Evolutionary conservation across 1,284 basidiomycete genomes (phyloP).

Genomic region (Porodaedalea pini): DNA sequence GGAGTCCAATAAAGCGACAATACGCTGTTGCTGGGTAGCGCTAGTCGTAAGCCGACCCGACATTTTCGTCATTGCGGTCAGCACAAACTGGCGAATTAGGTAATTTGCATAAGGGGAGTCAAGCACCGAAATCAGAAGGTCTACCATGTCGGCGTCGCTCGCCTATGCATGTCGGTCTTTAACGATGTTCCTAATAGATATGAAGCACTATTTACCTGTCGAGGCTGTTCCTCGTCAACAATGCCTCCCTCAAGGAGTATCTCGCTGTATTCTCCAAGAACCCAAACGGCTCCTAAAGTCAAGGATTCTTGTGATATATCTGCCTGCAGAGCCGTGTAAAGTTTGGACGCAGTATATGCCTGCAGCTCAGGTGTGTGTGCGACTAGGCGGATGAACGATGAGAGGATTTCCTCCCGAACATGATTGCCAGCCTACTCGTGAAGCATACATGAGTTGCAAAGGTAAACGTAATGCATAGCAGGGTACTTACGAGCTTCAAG

Average conservation of each 20-base stretch:
- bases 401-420: slow-evolving; percentile 94
- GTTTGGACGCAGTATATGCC: slow-evolving; percentile 90
- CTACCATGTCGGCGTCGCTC: slow-evolving; percentile 79
- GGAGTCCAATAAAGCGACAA: slow-evolving; percentile 68
- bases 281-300: slow-evolving; percentile 91
- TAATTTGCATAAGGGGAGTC: slow-evolving; percentile 95
- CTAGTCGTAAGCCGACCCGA: slow-evolving; percentile 71
- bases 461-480: not conserved
- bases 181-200: too few species aligned
- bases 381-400: slow-evolving; percentile 93
- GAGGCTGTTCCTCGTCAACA: slow-evolving; percentile 84
- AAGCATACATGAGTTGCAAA: not conserved
- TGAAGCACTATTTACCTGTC: slow-evolving; percentile 44
- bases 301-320: slow-evolving; percentile 97
- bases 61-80: slow-evolving; percentile 89
- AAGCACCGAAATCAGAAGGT: slow-evolving; percentile 83
- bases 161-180: too few species aligned
- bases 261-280: slow-evolving; percentile 96
- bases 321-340: slow-evolving; percentile 83
- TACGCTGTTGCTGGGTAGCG: slow-evolving; percentile 69
- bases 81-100: slow-evolving; percentile 88
- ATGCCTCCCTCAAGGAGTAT: slow-evolving; percentile 84
- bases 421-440: slow-evolving; percentile 88
- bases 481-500: slow-evolving; percentile 74
- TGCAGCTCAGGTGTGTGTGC: slow-evolving; percentile 97